phyloP scores from a whole-genome alignment of 2,329 filamentous ascomycete genomes.

The Ustulina deusta region DNA sequence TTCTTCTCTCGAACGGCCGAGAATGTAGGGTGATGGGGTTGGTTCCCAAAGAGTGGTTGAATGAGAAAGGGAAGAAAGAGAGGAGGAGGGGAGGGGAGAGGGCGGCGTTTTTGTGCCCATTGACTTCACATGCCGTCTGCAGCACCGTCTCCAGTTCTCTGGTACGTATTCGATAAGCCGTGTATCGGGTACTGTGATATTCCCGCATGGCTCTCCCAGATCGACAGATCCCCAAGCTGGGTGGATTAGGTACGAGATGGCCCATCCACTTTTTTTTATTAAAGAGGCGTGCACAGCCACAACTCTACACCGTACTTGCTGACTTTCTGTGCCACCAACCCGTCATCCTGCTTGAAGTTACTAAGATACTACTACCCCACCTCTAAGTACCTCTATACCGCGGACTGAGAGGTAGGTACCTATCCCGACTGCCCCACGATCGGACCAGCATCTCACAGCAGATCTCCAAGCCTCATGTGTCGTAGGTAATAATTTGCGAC shows the following conservation, averaged over 20 bases:
- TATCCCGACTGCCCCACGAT: constrained; percentile 30
- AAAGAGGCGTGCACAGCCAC: constrained; percentile 26
- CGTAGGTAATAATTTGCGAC: constrained; percentile 27
- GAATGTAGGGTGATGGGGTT: constrained; percentile 28
- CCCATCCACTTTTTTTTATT: too few relatives aligned
- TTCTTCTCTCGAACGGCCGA: constrained; percentile 46
- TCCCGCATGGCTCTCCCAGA: neutral
- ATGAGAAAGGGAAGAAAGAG: constrained; percentile 25
- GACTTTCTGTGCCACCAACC: neutral
- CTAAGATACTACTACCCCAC: neutral
- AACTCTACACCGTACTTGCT: constrained; percentile 27
- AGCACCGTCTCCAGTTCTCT: neutral
- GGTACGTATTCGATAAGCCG: neutral
- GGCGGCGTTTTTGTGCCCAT: constrained; percentile 25
- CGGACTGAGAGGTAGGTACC: neutral
- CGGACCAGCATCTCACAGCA: constrained; percentile 28
- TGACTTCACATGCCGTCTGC: constrained; percentile 2
- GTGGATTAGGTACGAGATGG: neutral
- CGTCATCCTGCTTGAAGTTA: neutral
- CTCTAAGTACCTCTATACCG: too few relatives aligned
- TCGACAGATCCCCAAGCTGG: neutral
- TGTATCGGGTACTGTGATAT: constrained; percentile 10
- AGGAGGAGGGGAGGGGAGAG: constrained; percentile 36
- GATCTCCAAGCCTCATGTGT: constrained; percentile 21
- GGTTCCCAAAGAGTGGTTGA: constrained; percentile 38